phyloP scores from a whole-genome alignment of 495 filamentous ascomycete genomes.

The Annulohypoxylon stygium region DNA sequence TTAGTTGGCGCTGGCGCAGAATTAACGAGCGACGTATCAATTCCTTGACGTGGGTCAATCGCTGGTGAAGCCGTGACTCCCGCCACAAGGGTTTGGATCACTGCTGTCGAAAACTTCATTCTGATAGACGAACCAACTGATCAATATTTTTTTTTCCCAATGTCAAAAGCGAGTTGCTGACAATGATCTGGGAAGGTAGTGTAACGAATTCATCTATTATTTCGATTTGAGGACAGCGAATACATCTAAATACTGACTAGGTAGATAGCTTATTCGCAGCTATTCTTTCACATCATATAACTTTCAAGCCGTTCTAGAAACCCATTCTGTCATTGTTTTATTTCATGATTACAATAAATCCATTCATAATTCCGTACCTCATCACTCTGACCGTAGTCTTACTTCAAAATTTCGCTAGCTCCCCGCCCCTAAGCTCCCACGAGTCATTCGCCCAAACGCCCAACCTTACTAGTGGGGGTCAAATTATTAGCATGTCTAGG shows the following conservation, averaged over 20 bases:
- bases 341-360: conserved; percentile 6
- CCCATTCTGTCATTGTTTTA: not conserved
- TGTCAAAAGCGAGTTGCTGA: too few species aligned
- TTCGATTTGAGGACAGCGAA: too few species aligned
- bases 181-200: too few species aligned
- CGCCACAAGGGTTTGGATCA: conserved; percentile 26
- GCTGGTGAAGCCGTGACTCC: conserved; percentile 32
- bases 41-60: conserved; percentile 38
- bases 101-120: conserved; percentile 33
- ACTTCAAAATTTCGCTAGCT: conserved; percentile 11
- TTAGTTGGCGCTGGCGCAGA: conserved; percentile 32
- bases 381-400: conserved; percentile 23
- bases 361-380: not conserved
- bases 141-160: not conserved
- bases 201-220: too few species aligned
- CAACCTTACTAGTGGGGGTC: not conserved
- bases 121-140: not conserved
- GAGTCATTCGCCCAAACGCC: conserved; percentile 13
- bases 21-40: conserved; percentile 39
- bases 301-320: not conserved
- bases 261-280: too few species aligned
- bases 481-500: not conserved
- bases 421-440: not conserved
- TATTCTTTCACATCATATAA: not conserved
- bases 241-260: too few species aligned